phyloP scores from a whole-genome alignment of 257 asterid genomes.

The Primulina eburnea region DNA sequence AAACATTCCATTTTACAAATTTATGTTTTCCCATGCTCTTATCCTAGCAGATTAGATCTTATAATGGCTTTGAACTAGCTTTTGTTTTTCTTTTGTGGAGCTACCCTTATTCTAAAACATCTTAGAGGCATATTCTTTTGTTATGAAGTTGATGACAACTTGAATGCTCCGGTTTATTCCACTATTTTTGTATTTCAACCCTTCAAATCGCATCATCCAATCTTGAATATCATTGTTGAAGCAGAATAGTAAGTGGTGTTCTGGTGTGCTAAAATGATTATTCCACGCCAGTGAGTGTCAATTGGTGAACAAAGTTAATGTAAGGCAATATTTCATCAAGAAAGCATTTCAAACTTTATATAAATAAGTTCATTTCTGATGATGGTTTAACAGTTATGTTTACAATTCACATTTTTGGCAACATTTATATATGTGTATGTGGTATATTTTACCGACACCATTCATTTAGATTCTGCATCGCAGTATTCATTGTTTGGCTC shows the following conservation, averaged over 20 bases:
- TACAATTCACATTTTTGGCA: background rate
- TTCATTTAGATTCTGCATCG: conserved; percentile 20
- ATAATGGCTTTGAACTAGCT: background rate
- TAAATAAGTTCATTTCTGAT: too few relatives aligned
- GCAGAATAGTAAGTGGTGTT: background rate
- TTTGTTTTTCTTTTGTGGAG: background rate
- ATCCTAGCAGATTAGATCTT: too few relatives aligned
- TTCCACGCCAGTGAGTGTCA: background rate
- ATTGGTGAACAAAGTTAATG: background rate
- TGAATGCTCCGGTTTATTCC: background rate
- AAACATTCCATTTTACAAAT: too few relatives aligned
- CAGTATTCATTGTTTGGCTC: conserved; percentile 92
- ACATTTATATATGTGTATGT: background rate
- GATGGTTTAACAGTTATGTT: background rate
- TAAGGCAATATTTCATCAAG: background rate
- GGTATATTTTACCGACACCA: background rate
- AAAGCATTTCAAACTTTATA: background rate
- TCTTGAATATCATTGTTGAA: too few relatives aligned
- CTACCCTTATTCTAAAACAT: background rate
- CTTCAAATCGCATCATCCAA: too few relatives aligned
- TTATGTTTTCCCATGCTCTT: too few relatives aligned
- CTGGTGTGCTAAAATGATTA: background rate
- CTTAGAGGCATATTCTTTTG: background rate
- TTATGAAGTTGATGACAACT: background rate
- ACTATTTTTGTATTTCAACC: background rate